Evolutionary conservation across 768 basidiomycete species (phyloP), one percentile per base, ranked within the genome.

Genomic region (Grammothele lineata): DNA sequence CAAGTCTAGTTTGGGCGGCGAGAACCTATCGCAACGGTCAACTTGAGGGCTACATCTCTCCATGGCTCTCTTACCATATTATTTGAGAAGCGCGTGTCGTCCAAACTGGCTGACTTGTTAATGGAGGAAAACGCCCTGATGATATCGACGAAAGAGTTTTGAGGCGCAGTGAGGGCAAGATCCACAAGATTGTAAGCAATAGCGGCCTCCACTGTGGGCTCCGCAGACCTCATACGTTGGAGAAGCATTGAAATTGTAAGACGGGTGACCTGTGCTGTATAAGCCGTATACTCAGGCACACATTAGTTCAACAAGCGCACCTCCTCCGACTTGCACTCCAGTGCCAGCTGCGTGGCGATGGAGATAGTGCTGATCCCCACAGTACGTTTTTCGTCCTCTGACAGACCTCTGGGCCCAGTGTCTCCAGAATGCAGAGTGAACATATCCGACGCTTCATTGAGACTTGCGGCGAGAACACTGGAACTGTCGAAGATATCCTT

Each of bases 171-270:
- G 34, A 94, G 70, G 1, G 92, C 93, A 15, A 98, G 73, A 49
- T 94, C 91, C 6, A 94, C 92, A 11, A 98, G 74, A 59, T 92
- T 94, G 60, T 87, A 87, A 2, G 92, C 86, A 50, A 96, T 94
- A 1, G 89, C 87, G 21, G 92, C 89, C 64, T 97, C 92, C 14
- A 92, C 87, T 0, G 83, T 81, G 0, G 90, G 85, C 57, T 96
- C 94, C 3, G 89, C 87, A 18, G 81, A 80, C 21, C 88, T 80
- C 18, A 95, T 70, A 5, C 92, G 79, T 66, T 96, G 94, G 32
- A 96, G 68, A 9, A 97, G 70, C 92, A 96, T 95, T 0, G 92
- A 93, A 12, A 93, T 80, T 2, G 92, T 93, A 17, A 96, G 72
- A 30, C 85, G 81, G 4, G 87, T 92, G 12, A 92, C 85, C 86